These are phyloP conservation scores for Bonia amplexicaulis DNA, from an alignment of 176 grass and related monocot species.

Conservation along the genomic window DNA sequence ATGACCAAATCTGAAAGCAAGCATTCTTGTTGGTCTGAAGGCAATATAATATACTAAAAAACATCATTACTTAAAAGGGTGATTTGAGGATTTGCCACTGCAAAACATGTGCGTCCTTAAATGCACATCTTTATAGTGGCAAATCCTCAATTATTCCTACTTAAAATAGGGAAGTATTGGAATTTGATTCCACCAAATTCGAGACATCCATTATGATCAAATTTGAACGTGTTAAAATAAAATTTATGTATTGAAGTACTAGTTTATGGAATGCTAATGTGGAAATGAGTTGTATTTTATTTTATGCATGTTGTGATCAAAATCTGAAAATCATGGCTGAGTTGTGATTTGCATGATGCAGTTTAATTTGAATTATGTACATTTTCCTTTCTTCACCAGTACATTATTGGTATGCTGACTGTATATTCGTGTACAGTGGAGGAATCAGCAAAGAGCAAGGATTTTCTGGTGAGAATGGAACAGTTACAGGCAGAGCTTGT, in stretches of 20 bases:
- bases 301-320: neutral
- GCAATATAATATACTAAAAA: neutral
- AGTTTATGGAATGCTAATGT: neutral
- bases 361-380: neutral
- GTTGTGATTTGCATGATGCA: constrained; percentile 2
- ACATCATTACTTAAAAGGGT: neutral
- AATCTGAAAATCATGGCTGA: constrained; percentile 16
- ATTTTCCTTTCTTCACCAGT: neutral
- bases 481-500: constrained; percentile 85
- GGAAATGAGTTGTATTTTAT: neutral
- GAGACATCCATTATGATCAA: neutral
- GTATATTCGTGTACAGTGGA: constrained; percentile 53
- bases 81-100: too few relatives aligned
- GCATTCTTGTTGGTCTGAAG: neutral
- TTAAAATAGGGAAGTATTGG: neutral
- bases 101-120: too few relatives aligned
- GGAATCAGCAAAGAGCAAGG: constrained; percentile 65
- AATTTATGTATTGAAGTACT: constrained; percentile 1
- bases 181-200: neutral
- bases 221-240: neutral
- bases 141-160: too few relatives aligned
- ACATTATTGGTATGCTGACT: neutral
- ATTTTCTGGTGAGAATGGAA: constrained; percentile 89
- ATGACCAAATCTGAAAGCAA: too few relatives aligned
- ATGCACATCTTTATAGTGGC: too few relatives aligned